A percentile compares a stretch with the other conserved stretches of the same genome.
phyloP scores from a whole-genome alignment of 768 basidiomycete genomes.

The Megacollybia marginata region DNA sequence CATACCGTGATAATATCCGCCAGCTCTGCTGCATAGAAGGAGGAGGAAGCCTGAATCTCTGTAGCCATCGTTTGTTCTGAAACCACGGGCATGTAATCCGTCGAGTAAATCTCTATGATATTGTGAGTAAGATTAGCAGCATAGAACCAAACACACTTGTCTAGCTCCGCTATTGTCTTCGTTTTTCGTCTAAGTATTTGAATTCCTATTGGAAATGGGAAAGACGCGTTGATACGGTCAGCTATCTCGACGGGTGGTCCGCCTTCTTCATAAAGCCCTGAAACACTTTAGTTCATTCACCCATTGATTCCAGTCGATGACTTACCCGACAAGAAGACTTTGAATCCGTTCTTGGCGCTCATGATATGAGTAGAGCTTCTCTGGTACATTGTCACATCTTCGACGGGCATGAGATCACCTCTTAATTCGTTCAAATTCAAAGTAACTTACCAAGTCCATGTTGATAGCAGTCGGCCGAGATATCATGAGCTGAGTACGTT shows the following conservation, averaged over 20 bases:
- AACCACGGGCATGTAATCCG: constrained; percentile 49
- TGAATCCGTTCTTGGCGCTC: constrained; percentile 28
- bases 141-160: constrained; percentile 33
- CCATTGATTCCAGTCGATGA: neutral
- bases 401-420: neutral
- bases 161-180: constrained; percentile 41
- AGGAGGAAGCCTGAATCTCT: constrained; percentile 45
- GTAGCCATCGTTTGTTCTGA: constrained; percentile 43
- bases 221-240: constrained; percentile 44
- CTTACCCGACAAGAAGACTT: constrained; percentile 19
- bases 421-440: neutral
- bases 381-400: constrained; percentile 56
- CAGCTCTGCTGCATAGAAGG: constrained; percentile 39
- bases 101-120: constrained; percentile 39
- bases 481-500: constrained; percentile 32
- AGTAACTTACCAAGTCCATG: constrained; percentile 36
- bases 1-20: constrained; percentile 64
- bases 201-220: constrained; percentile 30
- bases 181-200: constrained; percentile 27
- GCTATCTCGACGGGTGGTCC: constrained; percentile 42
- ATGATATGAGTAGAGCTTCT: constrained; percentile 44
- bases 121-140: neutral
- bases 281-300: neutral
- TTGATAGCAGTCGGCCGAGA: constrained; percentile 36
- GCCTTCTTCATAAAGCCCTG: constrained; percentile 35